phyloP scores from a whole-genome alignment of 768 basidiomycete species.

The Collybia nuda region DNA sequence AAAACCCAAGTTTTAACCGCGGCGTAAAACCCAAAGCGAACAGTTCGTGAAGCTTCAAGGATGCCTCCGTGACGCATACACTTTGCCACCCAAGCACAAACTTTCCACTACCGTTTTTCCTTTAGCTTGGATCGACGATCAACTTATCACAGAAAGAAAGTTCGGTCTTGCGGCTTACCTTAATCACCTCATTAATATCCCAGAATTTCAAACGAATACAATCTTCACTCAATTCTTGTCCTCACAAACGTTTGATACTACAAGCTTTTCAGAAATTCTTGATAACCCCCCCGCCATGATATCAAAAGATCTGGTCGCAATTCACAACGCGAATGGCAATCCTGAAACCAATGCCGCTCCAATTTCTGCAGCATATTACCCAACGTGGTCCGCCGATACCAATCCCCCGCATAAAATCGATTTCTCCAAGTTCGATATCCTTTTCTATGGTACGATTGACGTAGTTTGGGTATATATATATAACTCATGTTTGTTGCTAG shows the following conservation, averaged over 20 bases:
- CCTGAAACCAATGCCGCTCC: conserved; percentile 9
- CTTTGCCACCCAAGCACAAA: conserved; percentile 40
- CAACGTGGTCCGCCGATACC: conserved; percentile 46
- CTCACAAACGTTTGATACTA: not conserved
- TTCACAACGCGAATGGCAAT: not conserved
- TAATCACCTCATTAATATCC: conserved; percentile 25
- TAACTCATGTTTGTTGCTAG: conserved; percentile 25
- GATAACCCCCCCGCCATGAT: conserved; percentile 6
- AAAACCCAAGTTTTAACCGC: too few relatives aligned
- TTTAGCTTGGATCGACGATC: conserved; percentile 43
- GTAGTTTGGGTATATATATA: not conserved
- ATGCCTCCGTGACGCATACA: conserved; percentile 22
- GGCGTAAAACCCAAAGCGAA: too few relatives aligned
- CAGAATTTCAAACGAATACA: conserved; percentile 26
- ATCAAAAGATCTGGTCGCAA: conserved; percentile 1
- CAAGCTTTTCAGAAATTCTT: not conserved
- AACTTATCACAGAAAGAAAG: conserved; percentile 45
- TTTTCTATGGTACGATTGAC: conserved; percentile 53
- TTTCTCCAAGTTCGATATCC: conserved; percentile 63
- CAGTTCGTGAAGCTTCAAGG: conserved; percentile 25
- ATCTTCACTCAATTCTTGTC: conserved; percentile 33
- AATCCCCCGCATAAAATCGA: conserved; percentile 59
- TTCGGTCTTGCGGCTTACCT: conserved; percentile 38
- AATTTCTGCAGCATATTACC: conserved; percentile 48
- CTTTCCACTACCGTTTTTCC: conserved; percentile 42